Conservation (phyloP, 495 filamentous ascomycete genomes). For the Hypoxylon cercidicola region DNA sequence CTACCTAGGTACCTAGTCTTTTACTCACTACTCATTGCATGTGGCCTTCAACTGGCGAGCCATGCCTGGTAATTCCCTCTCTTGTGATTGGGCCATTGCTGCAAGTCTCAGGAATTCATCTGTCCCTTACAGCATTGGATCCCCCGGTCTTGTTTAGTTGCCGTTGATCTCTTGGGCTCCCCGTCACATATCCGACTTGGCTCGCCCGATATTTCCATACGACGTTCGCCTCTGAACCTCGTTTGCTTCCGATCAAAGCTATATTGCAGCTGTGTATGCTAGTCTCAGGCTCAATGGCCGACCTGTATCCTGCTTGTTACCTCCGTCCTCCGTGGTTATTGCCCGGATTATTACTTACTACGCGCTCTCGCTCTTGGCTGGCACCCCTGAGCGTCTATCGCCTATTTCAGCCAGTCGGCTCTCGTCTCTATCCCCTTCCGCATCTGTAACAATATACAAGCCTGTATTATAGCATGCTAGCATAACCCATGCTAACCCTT, state of each 20-base stretch:
- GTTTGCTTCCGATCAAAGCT: conserved; percentile 8
- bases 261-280: neutral
- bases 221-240: conserved; percentile 6
- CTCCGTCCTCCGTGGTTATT: conserved; percentile 24
- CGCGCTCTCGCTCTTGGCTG: conserved; percentile 22
- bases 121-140: conserved; percentile 38
- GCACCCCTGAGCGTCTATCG: conserved; percentile 44
- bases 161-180: conserved; percentile 26
- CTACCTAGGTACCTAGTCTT: too few relatives aligned
- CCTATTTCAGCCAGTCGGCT: conserved; percentile 46
- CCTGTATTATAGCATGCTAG: conserved; percentile 38
- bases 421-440: conserved; percentile 31
- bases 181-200: conserved; percentile 38
- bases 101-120: conserved; percentile 28
- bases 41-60: neutral
- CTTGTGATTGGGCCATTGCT: conserved; percentile 32
- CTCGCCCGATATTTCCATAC: conserved; percentile 12
- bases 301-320: conserved; percentile 19
- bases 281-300: conserved; percentile 32
- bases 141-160: conserved; percentile 27
- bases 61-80: conserved; percentile 31
- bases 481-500: conserved; percentile 42
- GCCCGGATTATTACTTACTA: conserved; percentile 25
- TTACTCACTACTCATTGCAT: too few relatives aligned
- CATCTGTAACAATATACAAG: conserved; percentile 31